Conservation (phyloP, 2,329 filamentous ascomycete genomes). For the Penicillium palitans region DNA sequence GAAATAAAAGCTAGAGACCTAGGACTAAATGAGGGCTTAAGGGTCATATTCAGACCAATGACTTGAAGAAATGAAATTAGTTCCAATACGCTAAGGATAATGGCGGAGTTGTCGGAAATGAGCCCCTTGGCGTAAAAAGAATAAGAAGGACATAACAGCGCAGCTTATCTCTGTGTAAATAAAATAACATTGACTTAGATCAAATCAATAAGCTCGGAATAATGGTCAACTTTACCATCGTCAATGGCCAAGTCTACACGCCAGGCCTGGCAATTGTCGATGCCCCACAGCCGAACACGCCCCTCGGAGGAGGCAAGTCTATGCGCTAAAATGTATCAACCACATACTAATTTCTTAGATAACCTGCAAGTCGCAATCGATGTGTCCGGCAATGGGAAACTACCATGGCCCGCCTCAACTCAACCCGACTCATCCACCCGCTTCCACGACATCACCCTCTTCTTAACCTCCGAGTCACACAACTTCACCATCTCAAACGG, state of each 20-base stretch:
- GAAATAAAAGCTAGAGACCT: not conserved
- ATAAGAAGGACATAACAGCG: not conserved
- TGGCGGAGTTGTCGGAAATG: conserved; percentile 24
- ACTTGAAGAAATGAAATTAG: conserved; percentile 14
- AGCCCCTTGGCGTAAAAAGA: conserved; percentile 14
- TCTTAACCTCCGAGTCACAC: conserved; percentile 21
- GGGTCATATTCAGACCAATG: not conserved
- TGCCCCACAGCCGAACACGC: conserved; percentile 64
- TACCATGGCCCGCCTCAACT: conserved; percentile 19
- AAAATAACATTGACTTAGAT: not conserved
- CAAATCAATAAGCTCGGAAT: not conserved
- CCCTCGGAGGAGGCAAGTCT: conserved; percentile 61
- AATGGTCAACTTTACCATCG: conserved; percentile 23
- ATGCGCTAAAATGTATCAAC: conserved; percentile 40
- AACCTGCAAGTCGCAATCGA: conserved; percentile 25
- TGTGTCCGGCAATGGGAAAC: conserved; percentile 24
- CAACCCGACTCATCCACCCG: conserved; percentile 14
- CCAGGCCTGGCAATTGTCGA: conserved; percentile 68
- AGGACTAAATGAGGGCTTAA: not conserved
- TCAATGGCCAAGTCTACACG: conserved; percentile 68
- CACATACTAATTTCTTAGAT: conserved; percentile 12
- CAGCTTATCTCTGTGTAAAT: not conserved
- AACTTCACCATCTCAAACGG: conserved; percentile 71
- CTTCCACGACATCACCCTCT: conserved; percentile 21
- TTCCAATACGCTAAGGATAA: conserved; percentile 15